Conservation (phyloP, 2,329 filamentous ascomycete species). For the Alternaria dauci region DNA sequence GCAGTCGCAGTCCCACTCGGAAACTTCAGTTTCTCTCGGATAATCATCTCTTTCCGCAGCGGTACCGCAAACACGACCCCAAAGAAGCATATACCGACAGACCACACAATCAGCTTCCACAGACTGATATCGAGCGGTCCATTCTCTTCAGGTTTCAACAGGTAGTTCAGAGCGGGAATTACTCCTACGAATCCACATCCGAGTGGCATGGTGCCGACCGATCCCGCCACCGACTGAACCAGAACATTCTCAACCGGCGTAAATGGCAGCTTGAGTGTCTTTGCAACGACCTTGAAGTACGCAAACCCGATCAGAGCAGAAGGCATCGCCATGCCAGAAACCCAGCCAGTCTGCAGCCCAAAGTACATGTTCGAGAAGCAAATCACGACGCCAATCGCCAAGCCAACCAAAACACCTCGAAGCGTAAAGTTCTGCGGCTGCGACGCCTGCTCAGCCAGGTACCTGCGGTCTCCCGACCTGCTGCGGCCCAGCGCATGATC, state of each 20-base stretch:
- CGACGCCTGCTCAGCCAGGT: conserved; percentile 44
- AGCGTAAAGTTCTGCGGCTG: conserved; percentile 79
- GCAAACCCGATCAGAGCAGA: conserved; percentile 93
- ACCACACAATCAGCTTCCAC: conserved; percentile 86
- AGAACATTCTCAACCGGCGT: conserved; percentile 96
- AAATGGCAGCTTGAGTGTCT: conserved; percentile 80
- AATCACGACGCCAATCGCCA: conserved; percentile 86
- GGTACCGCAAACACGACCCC: conserved; percentile 97
- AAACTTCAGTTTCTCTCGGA: conserved; percentile 90
- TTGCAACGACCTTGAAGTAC: conserved; percentile 82
- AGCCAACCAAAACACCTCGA: conserved; percentile 79
- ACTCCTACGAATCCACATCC: conserved; percentile 96
- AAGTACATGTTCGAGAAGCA: conserved; percentile 99
- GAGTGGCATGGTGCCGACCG: conserved; percentile 95
- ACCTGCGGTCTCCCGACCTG: conserved; percentile 29
- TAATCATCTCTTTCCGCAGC: conserved; percentile 87
- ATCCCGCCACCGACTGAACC: conserved; percentile 93
- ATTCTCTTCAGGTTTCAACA: conserved; percentile 79
- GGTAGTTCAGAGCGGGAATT: conserved; percentile 88
- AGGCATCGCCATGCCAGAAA: conserved; percentile 95
- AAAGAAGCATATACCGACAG: conserved; percentile 92
- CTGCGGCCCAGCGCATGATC: conserved; percentile 24
- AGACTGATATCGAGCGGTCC: conserved; percentile 77
- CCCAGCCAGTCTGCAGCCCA: conserved; percentile 88
- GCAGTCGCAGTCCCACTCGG: conserved; percentile 96